These are phyloP conservation scores for Danielia oregonensis DNA, from an alignment of 805 yeast species.

Conservation along the genomic window DNA sequence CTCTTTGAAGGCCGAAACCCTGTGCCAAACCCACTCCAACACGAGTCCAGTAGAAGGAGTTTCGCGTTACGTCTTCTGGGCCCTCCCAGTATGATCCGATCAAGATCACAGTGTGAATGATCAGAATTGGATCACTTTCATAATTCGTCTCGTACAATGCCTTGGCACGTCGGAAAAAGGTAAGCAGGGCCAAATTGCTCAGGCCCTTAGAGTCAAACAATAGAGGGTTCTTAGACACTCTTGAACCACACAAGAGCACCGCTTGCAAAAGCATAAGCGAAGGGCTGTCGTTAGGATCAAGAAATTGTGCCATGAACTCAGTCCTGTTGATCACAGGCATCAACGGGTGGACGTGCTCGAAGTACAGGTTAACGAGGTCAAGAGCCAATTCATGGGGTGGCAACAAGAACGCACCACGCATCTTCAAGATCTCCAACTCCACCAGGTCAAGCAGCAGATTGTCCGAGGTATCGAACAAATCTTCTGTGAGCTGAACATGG, in stretches of 20 bases:
- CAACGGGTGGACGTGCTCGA: slow-evolving; percentile 61
- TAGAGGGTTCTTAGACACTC: slow-evolving; percentile 53
- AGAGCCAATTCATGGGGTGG: slow-evolving; percentile 59
- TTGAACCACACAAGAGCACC: slow-evolving; percentile 64
- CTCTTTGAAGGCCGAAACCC: slow-evolving; percentile 72
- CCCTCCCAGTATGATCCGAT: slow-evolving; percentile 74
- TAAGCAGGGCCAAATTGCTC: slow-evolving; percentile 47
- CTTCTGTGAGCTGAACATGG: slow-evolving; percentile 44
- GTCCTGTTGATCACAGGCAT: slow-evolving; percentile 66
- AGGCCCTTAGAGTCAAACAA: slow-evolving; percentile 48
- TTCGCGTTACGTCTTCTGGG: slow-evolving; percentile 63
- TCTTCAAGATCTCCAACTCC: slow-evolving; percentile 60
- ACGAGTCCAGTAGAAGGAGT: slow-evolving; percentile 66
- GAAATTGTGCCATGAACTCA: slow-evolving; percentile 54
- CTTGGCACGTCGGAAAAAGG: slow-evolving; percentile 67
- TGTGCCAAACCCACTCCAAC: slow-evolving; percentile 69
- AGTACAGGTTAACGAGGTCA: slow-evolving; percentile 59
- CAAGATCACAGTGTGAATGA: slow-evolving; percentile 59
- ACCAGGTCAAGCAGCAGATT: slow-evolving; percentile 44
- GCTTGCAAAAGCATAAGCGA: slow-evolving; percentile 65
- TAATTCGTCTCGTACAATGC: slow-evolving; percentile 68
- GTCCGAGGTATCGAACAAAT: slow-evolving; percentile 33
- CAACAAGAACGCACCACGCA: slow-evolving; percentile 66
- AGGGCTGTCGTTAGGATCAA: slow-evolving; percentile 55
- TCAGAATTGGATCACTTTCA: slow-evolving; percentile 59